Percentiles rank a stretch among this genome's conserved stretches.
These are phyloP conservation scores for Tetrapisispora iriomotensis DNA, from an alignment of 805 yeast species.

Conservation along the genomic window DNA sequence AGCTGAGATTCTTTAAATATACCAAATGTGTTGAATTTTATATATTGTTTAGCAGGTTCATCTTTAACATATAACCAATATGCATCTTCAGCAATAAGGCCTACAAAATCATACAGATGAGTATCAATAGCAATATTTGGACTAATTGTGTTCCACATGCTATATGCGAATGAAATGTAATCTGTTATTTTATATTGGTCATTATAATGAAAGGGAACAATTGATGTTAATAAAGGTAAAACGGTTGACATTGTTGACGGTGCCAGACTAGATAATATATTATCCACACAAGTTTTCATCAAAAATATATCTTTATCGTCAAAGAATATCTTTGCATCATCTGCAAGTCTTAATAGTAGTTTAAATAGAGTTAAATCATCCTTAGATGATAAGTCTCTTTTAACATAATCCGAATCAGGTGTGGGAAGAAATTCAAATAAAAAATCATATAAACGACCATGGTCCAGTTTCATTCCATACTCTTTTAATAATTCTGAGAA, in stretches of 20 bases:
- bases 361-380: constrained; percentile 41
- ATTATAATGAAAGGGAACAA: constrained; percentile 39
- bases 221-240: constrained; percentile 41
- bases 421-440: constrained; percentile 33
- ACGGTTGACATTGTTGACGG: constrained; percentile 43
- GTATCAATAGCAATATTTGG: constrained; percentile 46
- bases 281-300: constrained; percentile 42
- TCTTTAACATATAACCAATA: constrained; percentile 25
- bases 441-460: constrained; percentile 26
- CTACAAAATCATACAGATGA: constrained; percentile 54
- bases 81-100: constrained; percentile 46
- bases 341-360: constrained; percentile 42
- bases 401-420: constrained; percentile 41
- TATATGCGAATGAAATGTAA: constrained; percentile 57
- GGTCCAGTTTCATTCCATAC: constrained; percentile 30
- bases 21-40: constrained; percentile 43
- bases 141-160: constrained; percentile 56
- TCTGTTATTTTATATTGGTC: constrained; percentile 37
- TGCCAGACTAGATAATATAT: constrained; percentile 42
- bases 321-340: constrained; percentile 47
- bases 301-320: constrained; percentile 29
- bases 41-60: constrained; percentile 1
- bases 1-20: constrained; percentile 56
- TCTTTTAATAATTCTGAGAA: constrained; percentile 24
- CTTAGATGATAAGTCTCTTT: constrained; percentile 24